Conservation (phyloP, 257 asterid species). For the Solanum sparsipilum region DNA sequence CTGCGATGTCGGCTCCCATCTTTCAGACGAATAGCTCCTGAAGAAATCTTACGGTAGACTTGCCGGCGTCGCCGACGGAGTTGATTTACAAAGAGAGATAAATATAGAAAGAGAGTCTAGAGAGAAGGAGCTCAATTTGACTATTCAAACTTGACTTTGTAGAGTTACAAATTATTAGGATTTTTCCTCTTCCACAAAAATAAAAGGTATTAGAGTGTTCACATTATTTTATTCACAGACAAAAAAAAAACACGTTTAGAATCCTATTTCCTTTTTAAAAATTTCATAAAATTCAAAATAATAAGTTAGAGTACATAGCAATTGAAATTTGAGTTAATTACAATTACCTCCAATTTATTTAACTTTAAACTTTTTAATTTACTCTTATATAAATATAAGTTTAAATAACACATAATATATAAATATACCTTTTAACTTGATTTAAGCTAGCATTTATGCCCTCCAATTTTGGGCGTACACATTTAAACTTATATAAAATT, state of each 20-base stretch:
- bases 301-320: neutral
- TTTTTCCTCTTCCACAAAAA: neutral
- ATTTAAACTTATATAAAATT: too few relatives aligned
- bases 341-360: neutral
- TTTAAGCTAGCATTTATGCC: too few relatives aligned
- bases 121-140: neutral
- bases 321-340: neutral
- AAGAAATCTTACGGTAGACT: neutral
- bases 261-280: neutral
- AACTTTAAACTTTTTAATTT: too few relatives aligned
- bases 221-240: neutral
- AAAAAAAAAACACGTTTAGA: neutral
- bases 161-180: neutral
- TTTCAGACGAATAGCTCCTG: neutral
- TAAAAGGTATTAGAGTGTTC: neutral
- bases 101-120: neutral
- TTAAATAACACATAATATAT: too few relatives aligned
- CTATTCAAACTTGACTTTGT: neutral
- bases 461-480: too few relatives aligned
- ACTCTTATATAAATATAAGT: neutral
- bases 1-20: conserved; percentile 33
- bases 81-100: neutral
- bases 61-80: neutral
- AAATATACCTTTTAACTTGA: too few relatives aligned
- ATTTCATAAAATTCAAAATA: neutral